A percentile compares a stretch with the other conserved stretches of the same genome.
Conservation (phyloP, 202 grass and related monocot genomes). For the Hordeum pubiflorum region DNA sequence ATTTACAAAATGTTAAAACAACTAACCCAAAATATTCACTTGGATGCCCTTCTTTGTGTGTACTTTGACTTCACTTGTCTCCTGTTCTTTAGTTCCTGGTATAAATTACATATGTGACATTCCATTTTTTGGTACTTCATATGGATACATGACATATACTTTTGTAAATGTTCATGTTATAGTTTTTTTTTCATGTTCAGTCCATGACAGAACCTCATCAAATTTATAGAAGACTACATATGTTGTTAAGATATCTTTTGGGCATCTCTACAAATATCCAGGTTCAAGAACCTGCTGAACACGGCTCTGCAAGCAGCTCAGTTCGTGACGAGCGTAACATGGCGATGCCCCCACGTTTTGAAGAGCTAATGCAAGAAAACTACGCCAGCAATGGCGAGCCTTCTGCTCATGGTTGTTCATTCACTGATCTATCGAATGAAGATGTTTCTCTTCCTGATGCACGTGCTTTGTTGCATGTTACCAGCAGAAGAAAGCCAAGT, state of each 20-base stretch:
- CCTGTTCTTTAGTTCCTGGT: background rate
- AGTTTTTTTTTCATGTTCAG: background rate
- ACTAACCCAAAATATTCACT: slow-evolving; percentile 7
- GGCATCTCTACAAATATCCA: slow-evolving; percentile 29
- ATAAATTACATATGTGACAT: background rate
- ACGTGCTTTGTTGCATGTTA: slow-evolving; percentile 73
- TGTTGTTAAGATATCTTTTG: slow-evolving; percentile 13
- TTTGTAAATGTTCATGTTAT: slow-evolving; percentile 4
- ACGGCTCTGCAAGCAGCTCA: slow-evolving; percentile 14
- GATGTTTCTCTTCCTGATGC: slow-evolving; percentile 62
- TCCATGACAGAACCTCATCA: background rate
- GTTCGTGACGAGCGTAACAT: slow-evolving; percentile 18
- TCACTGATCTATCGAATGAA: slow-evolving; percentile 29
- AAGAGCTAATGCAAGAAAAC: slow-evolving; percentile 57
- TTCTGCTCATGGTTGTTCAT: slow-evolving; percentile 26
- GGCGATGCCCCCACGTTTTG: slow-evolving; percentile 40
- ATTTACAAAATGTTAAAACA: background rate
- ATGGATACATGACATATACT: background rate
- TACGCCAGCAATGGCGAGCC: slow-evolving; percentile 2
- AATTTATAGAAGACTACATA: background rate
- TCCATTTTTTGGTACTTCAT: background rate
- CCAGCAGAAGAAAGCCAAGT: slow-evolving; percentile 68
- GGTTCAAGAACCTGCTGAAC: slow-evolving; percentile 27
- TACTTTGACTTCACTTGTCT: background rate
- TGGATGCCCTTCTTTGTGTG: background rate